Base-by-base conservation (phyloP, 2,329 filamentous ascomycete genomes). In the Pseudogymnoascus sp. region DNA sequence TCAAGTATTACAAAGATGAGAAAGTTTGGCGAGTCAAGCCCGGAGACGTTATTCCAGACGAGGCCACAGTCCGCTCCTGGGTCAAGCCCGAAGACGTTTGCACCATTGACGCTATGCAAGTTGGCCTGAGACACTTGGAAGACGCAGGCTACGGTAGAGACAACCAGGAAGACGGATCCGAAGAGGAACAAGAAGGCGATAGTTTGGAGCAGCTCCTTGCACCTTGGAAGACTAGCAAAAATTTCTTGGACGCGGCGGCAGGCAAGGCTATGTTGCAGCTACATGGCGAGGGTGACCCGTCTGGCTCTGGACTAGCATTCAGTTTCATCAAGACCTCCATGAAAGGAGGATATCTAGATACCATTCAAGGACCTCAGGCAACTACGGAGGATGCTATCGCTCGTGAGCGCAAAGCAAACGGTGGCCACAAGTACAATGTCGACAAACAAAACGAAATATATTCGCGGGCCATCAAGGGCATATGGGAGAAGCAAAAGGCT, bases 311-410 rank as follows among this genome's bases (percentile, higher is more conserved):
- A 1, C 86, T 97, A 64, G 94, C 91, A 2, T 96, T 97, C 78
- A 97, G 91, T 73, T 97, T 99, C 74, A 92, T 99, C 74, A 92
- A 94, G 72, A 97, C 92, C 0, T 96, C 91, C 0, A 99, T 99
- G 94, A 99, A 99, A 76, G 94, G 94, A 65, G 94, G 94, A 0
- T 99, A 86, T 64, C 83, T 97, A 75, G 91, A 92, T 71, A 89
- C 92, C 19, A 84, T 95, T 25, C 84, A 85, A 64, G 85, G 85
- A 2, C 84, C 85, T 2, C 75, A 84, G 39, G 83, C 84, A 6
- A 87, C 84, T 2, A 86, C 84, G 8, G 92, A 91, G 19, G 91
- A 96, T 73, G 92, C 91, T 70, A 90, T 92, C 65, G 64, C 63
- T 11, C 63, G 65, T 30, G 91, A 92, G 72, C 85, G 94, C 66